Conservation (phyloP, 163 green algal species). For the Chloromonas sp. region DNA sequence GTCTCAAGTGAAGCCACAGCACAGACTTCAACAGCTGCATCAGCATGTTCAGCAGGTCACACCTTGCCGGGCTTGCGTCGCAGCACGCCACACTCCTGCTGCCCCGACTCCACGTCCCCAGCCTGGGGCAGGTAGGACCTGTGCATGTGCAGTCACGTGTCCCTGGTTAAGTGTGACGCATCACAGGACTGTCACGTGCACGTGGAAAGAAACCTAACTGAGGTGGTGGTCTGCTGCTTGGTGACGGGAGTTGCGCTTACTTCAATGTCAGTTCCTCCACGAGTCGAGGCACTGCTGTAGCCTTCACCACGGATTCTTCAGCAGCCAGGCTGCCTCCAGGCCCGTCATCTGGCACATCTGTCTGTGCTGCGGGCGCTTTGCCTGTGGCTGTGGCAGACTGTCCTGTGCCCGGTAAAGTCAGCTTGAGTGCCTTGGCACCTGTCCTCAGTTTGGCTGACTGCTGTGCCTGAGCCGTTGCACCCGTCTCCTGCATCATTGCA, state of each 20-base stretch:
- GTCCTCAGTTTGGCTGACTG: slow-evolving; percentile 30
- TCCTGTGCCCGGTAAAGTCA: background rate
- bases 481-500: background rate
- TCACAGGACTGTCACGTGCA: too few relatives aligned
- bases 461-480: background rate
- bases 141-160: background rate
- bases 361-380: background rate
- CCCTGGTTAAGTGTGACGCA: too few relatives aligned
- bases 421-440: slow-evolving; percentile 52
- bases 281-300: too few relatives aligned
- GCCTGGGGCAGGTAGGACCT: slow-evolving; percentile 36
- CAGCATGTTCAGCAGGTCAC: background rate
- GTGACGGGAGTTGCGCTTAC: too few relatives aligned
- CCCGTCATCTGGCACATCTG: background rate
- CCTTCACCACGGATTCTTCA: background rate
- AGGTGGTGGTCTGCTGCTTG: too few relatives aligned
- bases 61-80: slow-evolving; percentile 79
- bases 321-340: background rate
- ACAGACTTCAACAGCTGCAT: background rate
- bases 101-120: slow-evolving; percentile 58
- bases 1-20: background rate
- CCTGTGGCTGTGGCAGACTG: too few relatives aligned
- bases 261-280: too few relatives aligned
- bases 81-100: slow-evolving; percentile 47
- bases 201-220: too few relatives aligned